Evolutionary conservation across 257 asterid species (phyloP).

Genomic region (Henckelia pumila): DNA sequence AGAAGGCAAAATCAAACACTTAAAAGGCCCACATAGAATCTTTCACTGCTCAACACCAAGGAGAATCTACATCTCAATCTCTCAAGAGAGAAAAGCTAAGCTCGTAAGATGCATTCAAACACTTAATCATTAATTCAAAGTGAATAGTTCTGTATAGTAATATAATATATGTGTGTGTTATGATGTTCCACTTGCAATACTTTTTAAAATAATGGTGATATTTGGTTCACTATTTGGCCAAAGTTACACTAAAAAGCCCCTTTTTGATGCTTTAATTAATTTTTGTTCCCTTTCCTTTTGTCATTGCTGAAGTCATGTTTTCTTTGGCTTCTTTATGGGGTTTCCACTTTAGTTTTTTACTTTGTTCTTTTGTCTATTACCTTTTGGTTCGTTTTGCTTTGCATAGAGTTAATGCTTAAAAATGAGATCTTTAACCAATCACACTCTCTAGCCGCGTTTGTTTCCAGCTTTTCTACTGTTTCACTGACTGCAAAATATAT

Average conservation of each 20-base stretch:
- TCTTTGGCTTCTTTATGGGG: constrained; percentile 33
- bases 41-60: constrained; percentile 31
- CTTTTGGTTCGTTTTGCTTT: constrained; percentile 26
- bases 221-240: constrained; percentile 38
- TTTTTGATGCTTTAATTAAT: constrained; percentile 27
- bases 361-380: constrained; percentile 22
- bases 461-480: neutral
- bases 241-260: constrained; percentile 41
- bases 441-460: neutral
- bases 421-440: constrained; percentile 10
- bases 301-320: constrained; percentile 37
- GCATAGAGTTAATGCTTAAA: constrained; percentile 1
- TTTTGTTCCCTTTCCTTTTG: constrained; percentile 24
- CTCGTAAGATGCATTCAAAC: constrained; percentile 23
- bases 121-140: constrained; percentile 27
- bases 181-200: constrained; percentile 2
- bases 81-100: constrained; percentile 20
- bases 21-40: constrained; percentile 45
- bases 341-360: constrained; percentile 24
- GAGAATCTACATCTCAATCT: constrained; percentile 55
- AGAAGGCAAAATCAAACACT: constrained; percentile 1
- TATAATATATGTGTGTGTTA: too few species aligned
- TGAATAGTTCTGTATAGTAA: constrained; percentile 1
- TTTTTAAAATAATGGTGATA: constrained; percentile 14
- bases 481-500: neutral